Evolutionary conservation across 805 yeast species (phyloP).

Genomic region (Kodamaea kakaduensis): DNA sequence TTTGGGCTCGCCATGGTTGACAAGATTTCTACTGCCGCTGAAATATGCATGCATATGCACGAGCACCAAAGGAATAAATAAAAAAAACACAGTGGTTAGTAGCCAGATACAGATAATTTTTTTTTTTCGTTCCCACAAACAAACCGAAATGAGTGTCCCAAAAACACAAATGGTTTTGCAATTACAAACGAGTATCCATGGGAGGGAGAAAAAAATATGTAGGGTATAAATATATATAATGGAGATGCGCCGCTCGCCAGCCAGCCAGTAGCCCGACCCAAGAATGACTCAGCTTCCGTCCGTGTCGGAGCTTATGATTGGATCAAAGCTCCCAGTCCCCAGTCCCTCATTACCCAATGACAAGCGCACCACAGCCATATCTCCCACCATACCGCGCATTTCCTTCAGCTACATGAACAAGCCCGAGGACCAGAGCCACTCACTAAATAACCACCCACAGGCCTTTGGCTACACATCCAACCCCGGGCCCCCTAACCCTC

Average conservation of each 20-base stretch:
- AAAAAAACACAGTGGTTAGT: too few relatives aligned
- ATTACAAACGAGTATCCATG: constrained; percentile 7
- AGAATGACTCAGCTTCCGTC: constrained; percentile 23
- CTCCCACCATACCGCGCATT: constrained; percentile 4
- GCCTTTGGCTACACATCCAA: background rate
- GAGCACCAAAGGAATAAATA: background rate
- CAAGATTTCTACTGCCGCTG: background rate
- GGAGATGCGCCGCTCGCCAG: constrained; percentile 1
- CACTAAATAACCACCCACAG: background rate
- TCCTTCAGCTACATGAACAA: constrained; percentile 3
- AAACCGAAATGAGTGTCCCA: constrained; percentile 3
- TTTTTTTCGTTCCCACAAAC: too few relatives aligned
- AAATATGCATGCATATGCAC: constrained; percentile 1
- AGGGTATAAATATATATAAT: constrained; percentile 5
- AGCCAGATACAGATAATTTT: constrained; percentile 3
- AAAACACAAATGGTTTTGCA: constrained; percentile 5
- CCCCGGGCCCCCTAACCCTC: too few relatives aligned
- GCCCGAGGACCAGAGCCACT: background rate
- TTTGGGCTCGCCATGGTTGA: too few relatives aligned
- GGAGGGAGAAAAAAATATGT: constrained; percentile 1
- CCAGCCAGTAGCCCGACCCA: too few relatives aligned
- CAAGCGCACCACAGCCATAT: background rate
- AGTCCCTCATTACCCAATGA: background rate
- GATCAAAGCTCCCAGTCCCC: constrained; percentile 10
- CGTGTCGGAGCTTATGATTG: constrained; percentile 23